These are phyloP conservation scores for Pseudonectria foliicola DNA, from an alignment of 2,329 filamentous ascomycete genomes.

Conservation along the genomic window DNA sequence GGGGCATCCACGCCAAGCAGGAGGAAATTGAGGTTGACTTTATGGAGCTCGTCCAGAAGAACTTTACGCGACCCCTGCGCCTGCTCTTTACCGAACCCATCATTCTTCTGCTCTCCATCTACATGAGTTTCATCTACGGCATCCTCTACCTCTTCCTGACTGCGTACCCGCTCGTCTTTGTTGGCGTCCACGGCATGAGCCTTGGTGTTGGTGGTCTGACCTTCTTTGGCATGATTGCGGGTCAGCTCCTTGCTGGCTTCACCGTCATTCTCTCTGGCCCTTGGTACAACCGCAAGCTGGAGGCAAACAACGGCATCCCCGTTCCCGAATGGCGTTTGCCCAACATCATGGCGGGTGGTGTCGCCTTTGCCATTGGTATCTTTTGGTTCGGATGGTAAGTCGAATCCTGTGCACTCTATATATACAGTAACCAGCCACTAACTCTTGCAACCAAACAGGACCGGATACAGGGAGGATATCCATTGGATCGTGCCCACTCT, in stretches of 20 bases:
- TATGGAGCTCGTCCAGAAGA: constrained; percentile 55
- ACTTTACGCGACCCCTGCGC: constrained; percentile 58
- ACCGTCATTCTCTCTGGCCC: constrained; percentile 58
- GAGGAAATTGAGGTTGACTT: constrained; percentile 65
- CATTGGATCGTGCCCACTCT: constrained; percentile 59
- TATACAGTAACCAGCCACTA: constrained; percentile 7
- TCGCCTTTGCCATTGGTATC: constrained; percentile 56
- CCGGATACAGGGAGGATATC: constrained; percentile 48
- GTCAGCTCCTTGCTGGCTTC: constrained; percentile 60
- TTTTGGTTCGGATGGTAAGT: constrained; percentile 70
- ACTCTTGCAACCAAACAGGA: constrained; percentile 31
- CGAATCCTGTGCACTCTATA: no score
- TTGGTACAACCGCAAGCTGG: constrained; percentile 61
- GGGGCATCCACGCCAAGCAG: constrained; percentile 65
- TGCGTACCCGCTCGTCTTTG: constrained; percentile 76
- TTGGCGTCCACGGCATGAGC: constrained; percentile 62
- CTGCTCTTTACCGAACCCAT: constrained; percentile 65
- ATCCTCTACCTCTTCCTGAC: constrained; percentile 82
- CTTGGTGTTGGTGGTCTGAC: constrained; percentile 66
- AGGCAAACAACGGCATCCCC: constrained; percentile 58
- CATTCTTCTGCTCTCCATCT: constrained; percentile 59
- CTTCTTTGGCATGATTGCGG: constrained; percentile 78
- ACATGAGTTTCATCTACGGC: constrained; percentile 70
- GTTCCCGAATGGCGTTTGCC: constrained; percentile 62
- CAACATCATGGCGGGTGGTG: constrained; percentile 51